phyloP scores from a whole-genome alignment of 1,139 yeast genomes.

The Pichia sp. region DNA sequence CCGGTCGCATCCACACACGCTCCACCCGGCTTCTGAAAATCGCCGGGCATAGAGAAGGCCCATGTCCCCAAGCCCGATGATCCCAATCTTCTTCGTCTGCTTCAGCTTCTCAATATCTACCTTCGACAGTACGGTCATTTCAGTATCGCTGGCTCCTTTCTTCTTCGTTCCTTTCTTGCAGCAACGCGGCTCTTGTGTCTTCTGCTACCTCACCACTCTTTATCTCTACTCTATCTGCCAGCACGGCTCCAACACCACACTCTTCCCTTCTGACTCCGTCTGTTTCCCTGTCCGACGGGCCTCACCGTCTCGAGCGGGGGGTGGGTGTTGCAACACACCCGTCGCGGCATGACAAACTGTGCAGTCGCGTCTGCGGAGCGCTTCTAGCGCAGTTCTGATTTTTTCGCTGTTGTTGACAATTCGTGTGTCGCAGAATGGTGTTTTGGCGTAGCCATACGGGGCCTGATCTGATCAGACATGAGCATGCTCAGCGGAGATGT shows the following conservation, averaged over 20 bases:
- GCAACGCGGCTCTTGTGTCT: too few species aligned
- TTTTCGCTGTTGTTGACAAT: neutral
- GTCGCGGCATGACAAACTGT: neutral
- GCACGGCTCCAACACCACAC: neutral
- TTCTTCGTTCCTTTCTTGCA: neutral
- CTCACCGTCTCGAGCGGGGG: neutral
- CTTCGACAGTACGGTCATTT: slow-evolving; percentile 18
- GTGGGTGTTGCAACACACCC: neutral
- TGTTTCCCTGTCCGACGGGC: neutral
- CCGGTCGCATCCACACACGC: slow-evolving; percentile 84
- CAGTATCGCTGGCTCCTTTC: neutral
- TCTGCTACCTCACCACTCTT: too few species aligned
- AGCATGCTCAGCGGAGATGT: neutral
- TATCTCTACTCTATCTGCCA: neutral
- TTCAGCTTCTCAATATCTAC: slow-evolving; percentile 19
- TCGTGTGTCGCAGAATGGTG: neutral
- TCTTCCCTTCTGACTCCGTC: neutral
- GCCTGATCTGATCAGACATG: neutral
- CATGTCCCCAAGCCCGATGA: slow-evolving; percentile 97
- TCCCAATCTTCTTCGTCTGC: slow-evolving; percentile 60
- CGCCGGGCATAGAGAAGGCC: slow-evolving; percentile 79
- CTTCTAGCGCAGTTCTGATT: too few species aligned
- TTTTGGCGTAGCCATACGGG: neutral
- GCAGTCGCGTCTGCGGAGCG: neutral
- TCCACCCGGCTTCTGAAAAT: slow-evolving; percentile 83